These are phyloP conservation scores for Truncatella angustata DNA, from an alignment of 2,329 filamentous ascomycete genomes.

Conservation along the genomic window DNA sequence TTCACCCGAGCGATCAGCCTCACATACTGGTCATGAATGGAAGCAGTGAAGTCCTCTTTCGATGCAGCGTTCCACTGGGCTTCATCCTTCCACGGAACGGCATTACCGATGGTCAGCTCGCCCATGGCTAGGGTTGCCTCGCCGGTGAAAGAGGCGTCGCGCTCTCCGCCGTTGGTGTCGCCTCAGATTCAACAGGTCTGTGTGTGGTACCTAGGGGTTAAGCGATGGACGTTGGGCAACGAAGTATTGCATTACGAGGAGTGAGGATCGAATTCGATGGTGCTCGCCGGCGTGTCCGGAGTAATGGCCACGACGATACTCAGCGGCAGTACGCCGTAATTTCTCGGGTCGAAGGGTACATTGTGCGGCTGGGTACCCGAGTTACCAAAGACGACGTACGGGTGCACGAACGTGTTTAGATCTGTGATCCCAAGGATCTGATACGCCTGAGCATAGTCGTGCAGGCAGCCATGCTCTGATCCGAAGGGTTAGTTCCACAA, in stretches of 20 bases:
- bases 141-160: constrained; percentile 3
- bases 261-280: too few species aligned
- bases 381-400: constrained; percentile 56
- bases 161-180: constrained; percentile 8
- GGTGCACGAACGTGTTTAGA: constrained; percentile 49
- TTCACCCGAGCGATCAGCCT: neutral
- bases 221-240: neutral
- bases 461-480: constrained; percentile 36
- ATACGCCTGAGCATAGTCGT: constrained; percentile 33
- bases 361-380: constrained; percentile 29
- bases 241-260: neutral
- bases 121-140: neutral
- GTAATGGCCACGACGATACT: constrained; percentile 48
- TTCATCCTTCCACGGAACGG: neutral
- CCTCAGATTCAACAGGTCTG: constrained; percentile 7
- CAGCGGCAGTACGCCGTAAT: constrained; percentile 43
- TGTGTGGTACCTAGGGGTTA: neutral
- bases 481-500: neutral
- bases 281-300: neutral
- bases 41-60: neutral
- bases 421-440: constrained; percentile 36
- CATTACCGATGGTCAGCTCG: constrained; percentile 1
- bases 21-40: neutral
- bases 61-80: constrained; percentile 1
- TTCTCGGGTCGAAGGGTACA: constrained; percentile 38